These are phyloP conservation scores for Sextonia rubra DNA, from an alignment of 164 flowering plant genomes.

Conservation along the genomic window DNA sequence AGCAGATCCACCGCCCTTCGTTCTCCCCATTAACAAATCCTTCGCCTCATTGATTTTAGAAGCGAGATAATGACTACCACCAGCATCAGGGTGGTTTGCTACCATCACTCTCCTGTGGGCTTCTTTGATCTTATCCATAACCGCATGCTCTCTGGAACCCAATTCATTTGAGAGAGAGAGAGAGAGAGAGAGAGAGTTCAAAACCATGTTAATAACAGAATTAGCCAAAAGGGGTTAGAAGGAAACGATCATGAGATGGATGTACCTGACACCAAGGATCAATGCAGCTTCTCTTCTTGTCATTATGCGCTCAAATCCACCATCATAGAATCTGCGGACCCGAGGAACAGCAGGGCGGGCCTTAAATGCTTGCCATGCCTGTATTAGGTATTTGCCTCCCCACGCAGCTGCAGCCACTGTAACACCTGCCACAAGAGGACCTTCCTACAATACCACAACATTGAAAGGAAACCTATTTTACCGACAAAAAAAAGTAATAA, in stretches of 20 bases:
- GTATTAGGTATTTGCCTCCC: constrained; percentile 25
- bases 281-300: constrained; percentile 33
- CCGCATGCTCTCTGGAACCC: constrained; percentile 22
- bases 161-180: too few relatives aligned
- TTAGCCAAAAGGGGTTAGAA: background rate
- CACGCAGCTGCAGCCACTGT: constrained; percentile 32
- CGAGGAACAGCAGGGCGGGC: constrained; percentile 20
- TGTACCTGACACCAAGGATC: constrained; percentile 30
- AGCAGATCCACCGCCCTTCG: constrained; percentile 23
- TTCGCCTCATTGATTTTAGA: constrained; percentile 40
- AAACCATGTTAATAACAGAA: background rate
- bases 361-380: constrained; percentile 28
- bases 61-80: constrained; percentile 43
- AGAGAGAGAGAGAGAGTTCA: background rate
- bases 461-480: background rate
- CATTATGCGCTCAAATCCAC: constrained; percentile 28
- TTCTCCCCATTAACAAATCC: constrained; percentile 25
- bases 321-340: constrained; percentile 25
- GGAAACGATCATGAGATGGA: background rate
- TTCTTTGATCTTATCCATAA: constrained; percentile 45
- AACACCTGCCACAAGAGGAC: constrained; percentile 21
- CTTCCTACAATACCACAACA: constrained; percentile 10
- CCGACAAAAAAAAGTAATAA: too few relatives aligned
- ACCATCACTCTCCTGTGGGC: constrained; percentile 47
- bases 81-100: constrained; percentile 41